phyloP scores from a whole-genome alignment of 129 eudicot genomes.

The Lactuca sativa region DNA sequence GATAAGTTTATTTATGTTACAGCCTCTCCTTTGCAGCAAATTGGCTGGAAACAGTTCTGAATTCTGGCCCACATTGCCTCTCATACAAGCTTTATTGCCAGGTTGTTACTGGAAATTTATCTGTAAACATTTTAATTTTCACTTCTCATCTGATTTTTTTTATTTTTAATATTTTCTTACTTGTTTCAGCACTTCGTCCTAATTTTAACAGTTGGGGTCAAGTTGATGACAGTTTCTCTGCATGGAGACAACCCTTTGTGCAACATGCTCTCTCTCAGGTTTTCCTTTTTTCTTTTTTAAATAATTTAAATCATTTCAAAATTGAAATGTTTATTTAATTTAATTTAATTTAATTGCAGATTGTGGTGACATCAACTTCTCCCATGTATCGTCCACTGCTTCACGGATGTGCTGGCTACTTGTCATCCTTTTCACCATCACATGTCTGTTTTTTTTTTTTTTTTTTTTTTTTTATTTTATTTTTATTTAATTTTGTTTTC shows the following conservation, averaged over 20 bases:
- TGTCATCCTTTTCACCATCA: constrained; percentile 86
- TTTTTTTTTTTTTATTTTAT: background rate
- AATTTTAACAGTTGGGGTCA: constrained; percentile 54
- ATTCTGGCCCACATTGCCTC: constrained; percentile 81
- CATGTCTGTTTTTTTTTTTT: constrained; percentile 48
- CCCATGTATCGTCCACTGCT: constrained; percentile 74
- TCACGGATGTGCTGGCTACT: constrained; percentile 95
- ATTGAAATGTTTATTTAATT: background rate
- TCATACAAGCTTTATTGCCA: constrained; percentile 93
- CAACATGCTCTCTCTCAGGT: constrained; percentile 94
- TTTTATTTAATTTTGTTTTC: background rate
- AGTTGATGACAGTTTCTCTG: constrained; percentile 74
- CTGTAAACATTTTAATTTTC: background rate
- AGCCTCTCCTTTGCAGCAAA: constrained; percentile 89
- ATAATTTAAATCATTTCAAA: constrained; percentile 9
- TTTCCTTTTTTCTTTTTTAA: constrained; percentile 2
- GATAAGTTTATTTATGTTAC: constrained; percentile 37
- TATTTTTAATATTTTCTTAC: constrained; percentile 1
- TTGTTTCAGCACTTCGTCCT: constrained; percentile 90
- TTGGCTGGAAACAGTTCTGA: constrained; percentile 70
- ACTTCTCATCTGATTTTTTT: background rate
- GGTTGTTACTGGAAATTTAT: constrained; percentile 39
- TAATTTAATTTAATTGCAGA: constrained; percentile 49
- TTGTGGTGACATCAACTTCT: constrained; percentile 81
- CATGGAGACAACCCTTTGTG: constrained; percentile 90